Percentiles rank a stretch among this genome's conserved stretches.
phyloP scores from a whole-genome alignment of 1,284 basidiomycete genomes.

The Cerrena zonata region DNA sequence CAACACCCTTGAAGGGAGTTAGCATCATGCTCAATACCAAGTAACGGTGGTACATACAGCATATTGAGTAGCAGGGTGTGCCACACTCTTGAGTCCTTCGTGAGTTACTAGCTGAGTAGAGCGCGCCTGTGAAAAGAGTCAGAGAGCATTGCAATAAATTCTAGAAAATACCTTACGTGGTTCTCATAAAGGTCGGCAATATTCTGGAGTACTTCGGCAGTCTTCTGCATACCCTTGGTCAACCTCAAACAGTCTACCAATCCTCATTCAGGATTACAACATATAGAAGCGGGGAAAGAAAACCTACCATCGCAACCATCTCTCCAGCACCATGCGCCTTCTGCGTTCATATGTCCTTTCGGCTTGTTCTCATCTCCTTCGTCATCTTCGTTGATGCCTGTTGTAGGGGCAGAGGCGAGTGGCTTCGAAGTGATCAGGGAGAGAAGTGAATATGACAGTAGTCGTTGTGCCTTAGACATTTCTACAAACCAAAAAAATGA shows the following conservation, averaged over 20 bases:
- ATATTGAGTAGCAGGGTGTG: slow-evolving; percentile 68
- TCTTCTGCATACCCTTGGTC: slow-evolving; percentile 75
- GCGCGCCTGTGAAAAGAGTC: slow-evolving; percentile 47
- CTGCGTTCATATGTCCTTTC: slow-evolving; percentile 59
- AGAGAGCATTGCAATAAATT: not conserved
- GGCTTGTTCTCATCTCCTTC: slow-evolving; percentile 37
- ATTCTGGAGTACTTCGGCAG: slow-evolving; percentile 65
- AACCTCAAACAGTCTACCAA: slow-evolving; percentile 61
- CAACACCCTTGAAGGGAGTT: slow-evolving; percentile 43
- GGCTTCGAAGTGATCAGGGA: slow-evolving; percentile 66
- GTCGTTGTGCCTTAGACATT: slow-evolving; percentile 67
- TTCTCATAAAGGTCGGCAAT: slow-evolving; percentile 76
- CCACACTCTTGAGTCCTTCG: slow-evolving; percentile 68
- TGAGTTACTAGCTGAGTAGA: slow-evolving; percentile 67
- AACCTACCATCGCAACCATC: slow-evolving; percentile 60
- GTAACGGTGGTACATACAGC: slow-evolving; percentile 46
- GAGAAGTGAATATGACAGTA: slow-evolving; percentile 64
- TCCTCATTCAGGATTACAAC: not conserved
- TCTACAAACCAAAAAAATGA: slow-evolving; percentile 35
- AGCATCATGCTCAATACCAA: not conserved
- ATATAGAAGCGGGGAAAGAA: not conserved
- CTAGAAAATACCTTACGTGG: slow-evolving; percentile 45
- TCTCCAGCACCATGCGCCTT: slow-evolving; percentile 83
- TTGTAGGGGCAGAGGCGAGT: slow-evolving; percentile 42
- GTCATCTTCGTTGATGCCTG: slow-evolving; percentile 44